Evolutionary conservation across 352 stramenopile species (phyloP).

Genomic region (Phytophthora palmivora): DNA sequence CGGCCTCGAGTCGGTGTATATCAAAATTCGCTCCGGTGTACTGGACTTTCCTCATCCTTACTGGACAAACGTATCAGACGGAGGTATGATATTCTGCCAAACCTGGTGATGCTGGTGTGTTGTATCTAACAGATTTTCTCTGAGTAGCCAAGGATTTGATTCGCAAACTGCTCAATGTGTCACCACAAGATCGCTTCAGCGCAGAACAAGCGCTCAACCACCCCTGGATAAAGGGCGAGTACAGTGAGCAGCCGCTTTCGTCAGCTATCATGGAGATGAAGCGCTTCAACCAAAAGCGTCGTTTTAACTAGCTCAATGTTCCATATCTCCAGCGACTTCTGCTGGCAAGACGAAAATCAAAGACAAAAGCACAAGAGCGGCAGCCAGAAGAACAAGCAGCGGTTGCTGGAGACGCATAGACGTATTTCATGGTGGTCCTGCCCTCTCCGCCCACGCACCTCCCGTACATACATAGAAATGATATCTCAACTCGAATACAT

Average conservation of each 20-base stretch:
- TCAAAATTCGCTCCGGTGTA: slow-evolving; percentile 83
- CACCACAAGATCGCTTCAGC: slow-evolving; percentile 74
- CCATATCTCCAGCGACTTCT: slow-evolving; percentile 33
- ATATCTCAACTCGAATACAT: slow-evolving; percentile 49
- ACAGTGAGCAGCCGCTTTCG: slow-evolving; percentile 79
- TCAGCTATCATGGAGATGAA: slow-evolving; percentile 90
- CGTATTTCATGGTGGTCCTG: slow-evolving; percentile 48
- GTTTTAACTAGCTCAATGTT: slow-evolving; percentile 71
- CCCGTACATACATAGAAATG: slow-evolving; percentile 46
- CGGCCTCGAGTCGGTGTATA: slow-evolving; percentile 83
- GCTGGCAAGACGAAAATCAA: slow-evolving; percentile 24
- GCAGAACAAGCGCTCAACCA: slow-evolving; percentile 76
- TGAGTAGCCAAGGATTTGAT: slow-evolving; percentile 82
- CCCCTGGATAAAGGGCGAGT: slow-evolving; percentile 88
- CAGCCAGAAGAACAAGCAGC: slow-evolving; percentile 29
- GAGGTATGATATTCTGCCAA: slow-evolving; percentile 42
- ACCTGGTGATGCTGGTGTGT: slow-evolving; percentile 1
- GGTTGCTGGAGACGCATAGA: slow-evolving; percentile 48
- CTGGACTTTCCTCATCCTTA: slow-evolving; percentile 86
- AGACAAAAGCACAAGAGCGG: slow-evolving; percentile 30
- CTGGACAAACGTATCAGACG: slow-evolving; percentile 88
- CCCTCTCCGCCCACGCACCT: slow-evolving; percentile 35
- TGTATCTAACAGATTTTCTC: slow-evolving; percentile 14
- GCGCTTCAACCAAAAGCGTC: slow-evolving; percentile 90
- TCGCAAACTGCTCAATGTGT: slow-evolving; percentile 78